Evolutionary conservation across 768 basidiomycete species (phyloP).

Genomic region (Tricholoma sp.): DNA sequence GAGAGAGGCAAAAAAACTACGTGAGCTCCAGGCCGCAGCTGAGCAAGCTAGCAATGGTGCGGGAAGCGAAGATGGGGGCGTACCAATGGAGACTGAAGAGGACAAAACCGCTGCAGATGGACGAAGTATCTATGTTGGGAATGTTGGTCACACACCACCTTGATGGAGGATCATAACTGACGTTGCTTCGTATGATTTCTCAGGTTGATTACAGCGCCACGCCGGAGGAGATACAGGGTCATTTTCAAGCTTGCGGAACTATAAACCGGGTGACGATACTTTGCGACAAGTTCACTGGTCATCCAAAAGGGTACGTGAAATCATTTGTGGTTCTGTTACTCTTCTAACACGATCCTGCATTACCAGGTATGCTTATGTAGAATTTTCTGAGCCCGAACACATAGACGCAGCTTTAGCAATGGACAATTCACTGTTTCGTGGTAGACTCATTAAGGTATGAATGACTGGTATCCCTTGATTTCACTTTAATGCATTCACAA

Average conservation of each 20-base stretch:
- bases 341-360: constrained; percentile 2
- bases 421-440: constrained; percentile 95
- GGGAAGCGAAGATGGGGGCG: constrained; percentile 40
- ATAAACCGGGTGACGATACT: constrained; percentile 99
- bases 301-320: constrained; percentile 83
- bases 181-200: constrained; percentile 3
- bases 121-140: constrained; percentile 93
- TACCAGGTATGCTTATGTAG: constrained; percentile 91
- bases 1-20: constrained; percentile 79
- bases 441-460: constrained; percentile 82
- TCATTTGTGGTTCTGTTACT: constrained; percentile 3
- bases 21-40: constrained; percentile 80
- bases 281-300: constrained; percentile 99
- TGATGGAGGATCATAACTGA: constrained; percentile 7
- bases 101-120: constrained; percentile 76
- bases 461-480: background rate
- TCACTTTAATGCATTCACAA: background rate
- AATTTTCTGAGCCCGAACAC: constrained; percentile 91
- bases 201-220: constrained; percentile 98
- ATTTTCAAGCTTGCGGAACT: constrained; percentile 95
- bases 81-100: constrained; percentile 75
- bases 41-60: constrained; percentile 49
- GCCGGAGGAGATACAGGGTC: constrained; percentile 95
- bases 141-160: constrained; percentile 52
- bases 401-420: constrained; percentile 88